Base-by-base conservation (phyloP, 1,139 yeast genomes). In the Yamadazyma aaseri region DNA sequence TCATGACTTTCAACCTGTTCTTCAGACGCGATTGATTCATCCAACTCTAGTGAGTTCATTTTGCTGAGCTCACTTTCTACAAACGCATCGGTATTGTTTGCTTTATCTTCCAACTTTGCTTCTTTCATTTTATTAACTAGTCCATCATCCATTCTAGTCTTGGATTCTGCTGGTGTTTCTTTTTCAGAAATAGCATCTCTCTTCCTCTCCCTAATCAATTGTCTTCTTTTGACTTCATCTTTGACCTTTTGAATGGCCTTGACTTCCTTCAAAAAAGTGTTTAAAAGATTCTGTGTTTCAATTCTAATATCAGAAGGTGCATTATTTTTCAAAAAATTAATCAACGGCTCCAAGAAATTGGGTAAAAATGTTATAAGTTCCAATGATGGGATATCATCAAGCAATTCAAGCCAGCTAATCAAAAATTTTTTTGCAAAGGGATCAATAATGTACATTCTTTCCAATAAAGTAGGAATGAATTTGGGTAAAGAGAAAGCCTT, bases 371-470 rank as follows among this genome's bases (percentile, higher is more conserved):
- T 77, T 15, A 92, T 81, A 40, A 94, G 65, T 49, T 92, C 97
- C 41, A 92, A 67, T 32, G 92, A 94, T 0, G 99, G 98, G 10
- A 92, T 87, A 15, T 94, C 89, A 56, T 92, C 95, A 33, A 94
- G 69, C 16, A 94, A 73, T 40, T 89, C 86, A 33, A 94, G 73
- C 98, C 98, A 94, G 33, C 95, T 84, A 8, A 92, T 92, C 41
- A 94, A 65, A 50, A 92, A 92, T 63, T 89, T 84, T 46, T 96
- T 75, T 0, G 97, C 90, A 53, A 86, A 86, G 4, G 97, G 97
- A 49, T 92, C 95, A 23, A 86, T 82, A 2, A 92, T 92, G 52
- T 87, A 87, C 63, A 94, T 86, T 45, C 98, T 71, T 56, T 94
- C 98, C 46, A 86, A 79, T 32, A 94, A 64, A 6, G 95, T 68